Evolutionary conservation across 1,284 basidiomycete genomes (phyloP), one percentile per base, ranked within the genome.

Genomic region (Hemileccinum hortonii): DNA sequence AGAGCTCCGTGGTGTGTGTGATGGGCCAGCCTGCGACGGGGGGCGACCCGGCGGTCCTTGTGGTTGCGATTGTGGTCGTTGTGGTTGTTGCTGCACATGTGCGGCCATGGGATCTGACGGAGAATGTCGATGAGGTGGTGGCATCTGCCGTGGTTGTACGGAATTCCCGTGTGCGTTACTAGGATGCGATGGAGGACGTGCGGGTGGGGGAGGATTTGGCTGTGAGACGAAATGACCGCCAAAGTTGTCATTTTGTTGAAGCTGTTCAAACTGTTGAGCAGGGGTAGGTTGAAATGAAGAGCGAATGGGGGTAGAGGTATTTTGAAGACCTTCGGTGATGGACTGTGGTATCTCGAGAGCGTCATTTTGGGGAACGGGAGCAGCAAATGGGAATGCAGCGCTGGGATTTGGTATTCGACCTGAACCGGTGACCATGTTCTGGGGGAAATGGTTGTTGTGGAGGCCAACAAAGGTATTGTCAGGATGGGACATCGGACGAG

Each of bases 261-360:
- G 80, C 50, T 75, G 70, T 46, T 78, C 76, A 52, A 78, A 74
- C 46, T 79, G 76, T 60, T 86, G 84, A 8, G 83, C 81, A 9
- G 84, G 82, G 3, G 84, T 85, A 19, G 74, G 61, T 16, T 75
- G 75, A 52, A 83, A 80, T 12, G 67, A 61, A 9, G 71, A 37
- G 22, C 77, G 75, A 46, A 65, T 74, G 19, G 73, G 66, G 21
- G 63, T 62, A 22, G 68, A 55, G 37, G 71, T 58, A 55, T 75
- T 72, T 47, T 71, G 75, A 5, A 74, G 62, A 54, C 74, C 69
- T 45, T 80, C 78, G 19, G 67, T 56, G 40, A 75, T 69, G 19
- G 70, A 68, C 54, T 73, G 75, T 30, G 76, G 73, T 30, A 72
- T 64, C 39, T 72, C 66, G 49, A 69, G 63, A 49, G 52, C 11